Percentiles rank a stretch among this genome's conserved stretches.
Evolutionary conservation across 345 rosid genomes (phyloP).

Genomic region (Geranium rotundifolium): DNA sequence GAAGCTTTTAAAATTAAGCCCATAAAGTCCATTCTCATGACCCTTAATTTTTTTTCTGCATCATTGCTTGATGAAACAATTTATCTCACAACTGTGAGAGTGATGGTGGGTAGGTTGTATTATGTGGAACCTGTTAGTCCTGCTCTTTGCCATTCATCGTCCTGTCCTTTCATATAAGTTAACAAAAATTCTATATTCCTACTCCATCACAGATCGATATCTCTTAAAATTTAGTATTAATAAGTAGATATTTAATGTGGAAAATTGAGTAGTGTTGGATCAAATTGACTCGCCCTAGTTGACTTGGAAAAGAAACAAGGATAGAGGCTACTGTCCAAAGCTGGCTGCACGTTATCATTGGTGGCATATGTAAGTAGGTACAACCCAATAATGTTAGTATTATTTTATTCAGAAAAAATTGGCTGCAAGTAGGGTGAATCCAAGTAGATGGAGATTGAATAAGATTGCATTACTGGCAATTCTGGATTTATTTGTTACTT

Average conservation of each 20-base stretch:
- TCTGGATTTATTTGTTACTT: too few relatives aligned
- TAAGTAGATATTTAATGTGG: not conserved
- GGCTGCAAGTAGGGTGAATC: not conserved
- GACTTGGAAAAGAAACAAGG: not conserved
- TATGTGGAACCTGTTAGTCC: not conserved
- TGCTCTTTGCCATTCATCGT: not conserved
- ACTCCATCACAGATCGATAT: not conserved
- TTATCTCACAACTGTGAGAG: too few relatives aligned
- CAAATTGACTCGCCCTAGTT: not conserved
- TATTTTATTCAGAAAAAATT: not conserved
- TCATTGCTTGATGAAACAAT: too few relatives aligned
- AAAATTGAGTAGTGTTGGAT: not conserved
- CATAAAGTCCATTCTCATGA: too few relatives aligned
- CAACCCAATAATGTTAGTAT: not conserved
- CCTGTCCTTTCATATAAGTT: not conserved
- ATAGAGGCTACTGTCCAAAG: not conserved
- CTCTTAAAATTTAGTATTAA: not conserved
- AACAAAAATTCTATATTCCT: not conserved
- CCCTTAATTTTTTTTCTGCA: too few relatives aligned
- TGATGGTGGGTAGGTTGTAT: not conserved
- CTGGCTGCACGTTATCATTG: not conserved
- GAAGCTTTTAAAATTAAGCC: too few relatives aligned
- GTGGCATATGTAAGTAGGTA: too few relatives aligned
- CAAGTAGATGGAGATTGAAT: too few relatives aligned
- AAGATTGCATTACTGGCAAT: too few relatives aligned